Evolutionary conservation across 805 yeast species (phyloP).

Genomic region (Barnettozyma sucrosica): DNA sequence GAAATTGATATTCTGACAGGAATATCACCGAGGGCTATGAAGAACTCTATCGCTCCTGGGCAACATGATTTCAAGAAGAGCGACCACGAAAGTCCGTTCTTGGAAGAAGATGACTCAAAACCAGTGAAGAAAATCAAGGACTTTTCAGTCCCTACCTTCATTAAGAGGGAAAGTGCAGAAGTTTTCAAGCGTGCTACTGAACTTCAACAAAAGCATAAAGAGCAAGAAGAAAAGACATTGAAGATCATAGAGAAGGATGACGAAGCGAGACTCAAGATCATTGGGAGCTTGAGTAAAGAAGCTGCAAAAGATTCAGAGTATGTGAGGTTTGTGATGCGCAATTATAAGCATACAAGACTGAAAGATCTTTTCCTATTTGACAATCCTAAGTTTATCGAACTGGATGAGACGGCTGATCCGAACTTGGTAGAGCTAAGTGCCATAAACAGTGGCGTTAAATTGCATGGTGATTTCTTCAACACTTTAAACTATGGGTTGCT

Average conservation of each 20-base stretch:
- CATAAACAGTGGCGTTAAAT: background rate
- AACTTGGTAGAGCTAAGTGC: background rate
- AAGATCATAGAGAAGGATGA: constrained; percentile 1
- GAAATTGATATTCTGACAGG: background rate
- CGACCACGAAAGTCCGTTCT: background rate
- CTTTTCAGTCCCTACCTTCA: constrained; percentile 3
- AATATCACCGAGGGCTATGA: background rate
- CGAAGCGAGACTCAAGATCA: background rate
- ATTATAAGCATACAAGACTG: background rate
- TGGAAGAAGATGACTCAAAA: background rate
- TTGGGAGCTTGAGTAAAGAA: constrained; percentile 1
- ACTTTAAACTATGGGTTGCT: constrained; percentile 1
- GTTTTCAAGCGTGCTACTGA: constrained; percentile 3
- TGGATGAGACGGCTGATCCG: background rate
- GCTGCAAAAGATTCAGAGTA: constrained; percentile 6
- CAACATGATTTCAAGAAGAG: background rate
- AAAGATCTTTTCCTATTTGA: constrained; percentile 10
- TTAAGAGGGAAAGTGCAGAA: background rate
- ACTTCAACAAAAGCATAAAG: constrained; percentile 2
- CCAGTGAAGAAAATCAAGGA: background rate
- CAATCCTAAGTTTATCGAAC: constrained; percentile 6
- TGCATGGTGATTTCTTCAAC: constrained; percentile 11
- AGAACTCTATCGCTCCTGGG: background rate
- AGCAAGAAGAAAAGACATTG: constrained; percentile 5
- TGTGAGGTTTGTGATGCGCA: constrained; percentile 1